Conservation (phyloP, 768 basidiomycete species). For the Tubosaeta sp. region DNA sequence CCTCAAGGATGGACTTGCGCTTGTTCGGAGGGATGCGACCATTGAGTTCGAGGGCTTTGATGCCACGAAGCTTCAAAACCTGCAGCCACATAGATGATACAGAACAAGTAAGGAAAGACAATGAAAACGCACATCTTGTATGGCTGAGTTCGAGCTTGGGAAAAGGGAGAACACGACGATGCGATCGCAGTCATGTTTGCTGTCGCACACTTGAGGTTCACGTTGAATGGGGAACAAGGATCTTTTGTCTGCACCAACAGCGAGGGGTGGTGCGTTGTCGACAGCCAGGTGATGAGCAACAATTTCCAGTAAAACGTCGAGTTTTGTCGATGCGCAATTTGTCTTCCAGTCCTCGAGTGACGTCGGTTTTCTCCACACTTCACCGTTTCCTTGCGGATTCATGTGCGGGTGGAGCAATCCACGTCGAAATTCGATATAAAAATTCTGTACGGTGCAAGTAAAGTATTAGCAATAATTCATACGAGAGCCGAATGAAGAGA, state of each 20-base stretch:
- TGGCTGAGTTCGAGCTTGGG: neutral
- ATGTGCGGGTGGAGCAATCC: neutral
- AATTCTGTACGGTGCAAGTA: too few relatives aligned
- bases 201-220: too few relatives aligned
- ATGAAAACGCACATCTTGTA: neutral
- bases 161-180: neutral
- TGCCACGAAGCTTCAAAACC: neutral
- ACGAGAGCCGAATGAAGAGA: too few relatives aligned
- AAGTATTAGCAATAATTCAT: too few relatives aligned
- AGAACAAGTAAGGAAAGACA: neutral
- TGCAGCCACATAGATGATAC: neutral
- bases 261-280: neutral
- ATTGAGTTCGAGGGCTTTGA: neutral
- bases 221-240: too few relatives aligned
- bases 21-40: neutral
- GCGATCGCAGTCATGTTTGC: neutral
- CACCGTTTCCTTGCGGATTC: too few relatives aligned
- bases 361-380: too few relatives aligned
- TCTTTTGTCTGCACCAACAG: too few relatives aligned
- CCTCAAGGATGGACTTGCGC: neutral
- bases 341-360: too few relatives aligned
- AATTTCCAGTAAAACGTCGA: neutral
- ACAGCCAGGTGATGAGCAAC: neutral
- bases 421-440: constrained; percentile 1
- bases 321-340: neutral